Percentiles rank a stretch among this genome's conserved stretches.
phyloP scores from a whole-genome alignment of 805 yeast genomes.

The Blastobotrys parvus region DNA sequence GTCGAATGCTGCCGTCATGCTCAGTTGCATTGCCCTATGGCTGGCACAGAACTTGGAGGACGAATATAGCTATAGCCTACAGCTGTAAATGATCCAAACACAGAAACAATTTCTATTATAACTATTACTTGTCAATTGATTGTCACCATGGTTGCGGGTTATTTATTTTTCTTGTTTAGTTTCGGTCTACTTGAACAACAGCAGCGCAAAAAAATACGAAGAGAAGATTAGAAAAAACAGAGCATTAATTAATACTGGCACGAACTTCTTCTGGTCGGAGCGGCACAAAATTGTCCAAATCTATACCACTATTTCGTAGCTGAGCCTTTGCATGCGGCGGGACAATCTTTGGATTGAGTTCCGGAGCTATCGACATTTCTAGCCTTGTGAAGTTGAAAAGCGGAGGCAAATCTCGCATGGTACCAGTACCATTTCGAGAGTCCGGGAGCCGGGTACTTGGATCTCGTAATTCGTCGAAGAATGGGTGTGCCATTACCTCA shows the following conservation, averaged over 20 bases:
- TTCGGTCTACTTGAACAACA: too few species aligned
- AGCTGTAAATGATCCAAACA: too few species aligned
- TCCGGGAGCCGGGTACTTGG: conserved; percentile 35
- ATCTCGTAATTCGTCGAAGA: conserved; percentile 77
- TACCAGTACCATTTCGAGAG: conserved; percentile 53
- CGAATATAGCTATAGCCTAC: conserved; percentile 87
- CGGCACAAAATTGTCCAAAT: conserved; percentile 54
- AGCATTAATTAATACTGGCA: conserved; percentile 7
- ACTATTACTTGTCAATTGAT: too few species aligned
- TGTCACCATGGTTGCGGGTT: too few species aligned
- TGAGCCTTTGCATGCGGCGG: conserved; percentile 36
- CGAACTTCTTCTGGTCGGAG: conserved; percentile 24
- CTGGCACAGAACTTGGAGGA: conserved; percentile 92
- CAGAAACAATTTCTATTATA: too few species aligned
- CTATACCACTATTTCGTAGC: conserved; percentile 34
- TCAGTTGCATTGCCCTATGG: conserved; percentile 88
- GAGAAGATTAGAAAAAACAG: not conserved
- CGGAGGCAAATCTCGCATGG: conserved; percentile 65
- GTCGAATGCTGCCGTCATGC: conserved; percentile 69
- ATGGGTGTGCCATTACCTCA: conserved; percentile 77
- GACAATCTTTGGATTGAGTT: conserved; percentile 31
- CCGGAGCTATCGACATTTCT: conserved; percentile 44
- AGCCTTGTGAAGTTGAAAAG: conserved; percentile 67
- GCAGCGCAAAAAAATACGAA: too few species aligned
- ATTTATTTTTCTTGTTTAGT: too few species aligned